These are phyloP conservation scores for Nyctanthes arbortristis DNA, from an alignment of 257 asterid genomes.

Conservation along the genomic window DNA sequence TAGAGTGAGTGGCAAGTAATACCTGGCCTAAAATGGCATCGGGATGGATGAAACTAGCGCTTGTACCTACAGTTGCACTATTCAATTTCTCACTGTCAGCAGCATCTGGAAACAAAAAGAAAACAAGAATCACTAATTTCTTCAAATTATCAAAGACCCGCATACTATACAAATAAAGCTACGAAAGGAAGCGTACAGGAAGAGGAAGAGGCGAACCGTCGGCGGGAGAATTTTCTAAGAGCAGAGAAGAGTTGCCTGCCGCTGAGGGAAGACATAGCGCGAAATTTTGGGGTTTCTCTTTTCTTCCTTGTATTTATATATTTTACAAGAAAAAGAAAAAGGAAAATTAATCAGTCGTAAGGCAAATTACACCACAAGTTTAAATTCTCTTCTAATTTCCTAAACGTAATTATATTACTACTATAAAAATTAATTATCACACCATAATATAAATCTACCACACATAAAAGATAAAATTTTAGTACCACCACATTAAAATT, in stretches of 20 bases:
- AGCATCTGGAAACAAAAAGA: slow-evolving; percentile 40
- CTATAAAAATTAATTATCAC: too few relatives aligned
- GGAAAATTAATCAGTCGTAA: too few relatives aligned
- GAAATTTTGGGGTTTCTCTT: background rate
- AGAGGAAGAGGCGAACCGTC: slow-evolving; percentile 45
- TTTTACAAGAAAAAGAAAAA: too few relatives aligned
- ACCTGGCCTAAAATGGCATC: slow-evolving; percentile 75
- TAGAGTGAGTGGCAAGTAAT: slow-evolving; percentile 15
- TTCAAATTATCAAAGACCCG: background rate
- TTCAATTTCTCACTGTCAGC: slow-evolving; percentile 40
- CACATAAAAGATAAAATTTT: too few relatives aligned
- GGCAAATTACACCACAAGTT: too few relatives aligned
- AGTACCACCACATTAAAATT: too few relatives aligned
- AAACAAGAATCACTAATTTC: background rate
- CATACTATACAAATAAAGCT: background rate
- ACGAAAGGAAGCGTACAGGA: slow-evolving; percentile 37
- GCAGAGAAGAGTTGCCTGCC: slow-evolving; percentile 40
- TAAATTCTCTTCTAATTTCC: too few relatives aligned
- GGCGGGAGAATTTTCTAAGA: slow-evolving; percentile 33
- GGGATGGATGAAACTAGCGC: slow-evolving; percentile 51
- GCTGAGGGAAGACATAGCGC: slow-evolving; percentile 37
- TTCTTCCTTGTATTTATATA: background rate
- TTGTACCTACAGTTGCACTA: slow-evolving; percentile 20
- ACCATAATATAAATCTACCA: too few relatives aligned
- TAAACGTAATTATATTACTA: too few relatives aligned